phyloP scores from a whole-genome alignment of 2,329 filamentous ascomycete species.

The Clarireedia sp. region DNA sequence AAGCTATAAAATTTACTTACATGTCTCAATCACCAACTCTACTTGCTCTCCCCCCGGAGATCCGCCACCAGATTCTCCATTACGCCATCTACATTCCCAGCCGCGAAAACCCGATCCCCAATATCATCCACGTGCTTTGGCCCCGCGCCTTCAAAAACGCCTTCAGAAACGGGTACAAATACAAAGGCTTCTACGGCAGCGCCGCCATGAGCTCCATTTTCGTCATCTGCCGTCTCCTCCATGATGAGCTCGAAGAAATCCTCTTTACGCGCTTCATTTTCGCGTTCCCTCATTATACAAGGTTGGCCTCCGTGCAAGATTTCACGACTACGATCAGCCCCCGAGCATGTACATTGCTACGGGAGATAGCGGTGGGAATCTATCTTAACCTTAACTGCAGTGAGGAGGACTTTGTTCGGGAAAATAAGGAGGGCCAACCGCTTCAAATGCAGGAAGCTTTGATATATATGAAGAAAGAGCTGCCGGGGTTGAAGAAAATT shows the following conservation, averaged over 20 bases:
- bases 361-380: neutral
- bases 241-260: neutral
- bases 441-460: neutral
- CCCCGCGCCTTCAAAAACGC: neutral
- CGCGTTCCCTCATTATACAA: neutral
- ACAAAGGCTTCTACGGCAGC: neutral
- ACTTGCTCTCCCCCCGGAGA: conserved; percentile 14
- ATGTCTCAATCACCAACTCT: neutral
- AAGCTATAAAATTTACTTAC: no score
- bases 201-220: neutral
- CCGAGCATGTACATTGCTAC: neutral
- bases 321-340: neutral
- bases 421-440: neutral
- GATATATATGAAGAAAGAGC: neutral
- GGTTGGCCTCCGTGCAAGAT: neutral
- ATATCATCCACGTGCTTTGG: neutral
- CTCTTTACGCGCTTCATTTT: neutral
- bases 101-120: neutral
- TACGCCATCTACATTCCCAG: conserved; percentile 6
- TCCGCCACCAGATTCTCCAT: conserved; percentile 17
- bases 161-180: neutral
- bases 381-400: neutral
- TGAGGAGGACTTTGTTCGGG: neutral
- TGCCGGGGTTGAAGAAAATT: neutral
- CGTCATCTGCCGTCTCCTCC: neutral